A percentile compares a stretch with the other conserved stretches of the same genome.
Conservation (phyloP, 2,329 filamentous ascomycete genomes). For the Endoconidiophora laricicola region DNA sequence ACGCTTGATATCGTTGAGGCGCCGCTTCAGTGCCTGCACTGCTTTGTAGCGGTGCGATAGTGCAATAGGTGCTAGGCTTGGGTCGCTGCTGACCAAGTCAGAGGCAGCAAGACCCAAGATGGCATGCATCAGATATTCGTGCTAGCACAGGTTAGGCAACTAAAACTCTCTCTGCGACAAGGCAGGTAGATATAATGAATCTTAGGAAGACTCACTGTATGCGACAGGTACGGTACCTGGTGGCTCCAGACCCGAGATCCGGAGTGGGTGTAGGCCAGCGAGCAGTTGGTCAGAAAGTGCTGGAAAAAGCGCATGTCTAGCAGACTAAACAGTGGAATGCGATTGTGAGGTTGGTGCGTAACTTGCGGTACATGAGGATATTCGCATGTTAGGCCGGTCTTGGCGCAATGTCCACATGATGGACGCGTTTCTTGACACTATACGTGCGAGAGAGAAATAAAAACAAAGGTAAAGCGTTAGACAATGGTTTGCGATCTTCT, state of each 20-base stretch:
- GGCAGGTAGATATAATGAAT: neutral
- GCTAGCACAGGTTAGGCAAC: conserved; percentile 21
- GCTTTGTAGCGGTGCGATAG: conserved; percentile 50
- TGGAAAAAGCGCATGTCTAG: conserved; percentile 55
- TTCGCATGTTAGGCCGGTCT: conserved; percentile 44
- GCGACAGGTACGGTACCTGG: conserved; percentile 48
- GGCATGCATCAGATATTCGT: conserved; percentile 54
- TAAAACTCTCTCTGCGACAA: neutral
- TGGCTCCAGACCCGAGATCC: conserved; percentile 52
- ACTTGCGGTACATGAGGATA: conserved; percentile 38
- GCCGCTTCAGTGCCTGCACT: conserved; percentile 43
- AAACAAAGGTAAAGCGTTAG: neutral
- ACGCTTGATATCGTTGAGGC: conserved; percentile 28
- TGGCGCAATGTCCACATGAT: conserved; percentile 44
- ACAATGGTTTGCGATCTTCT: neutral
- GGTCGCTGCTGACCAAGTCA: conserved; percentile 37
- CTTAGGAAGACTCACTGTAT: conserved; percentile 33
- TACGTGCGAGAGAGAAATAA: neutral
- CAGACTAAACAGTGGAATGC: conserved; percentile 41
- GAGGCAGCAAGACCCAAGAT: conserved; percentile 53
- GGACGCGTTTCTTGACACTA: conserved; percentile 51
- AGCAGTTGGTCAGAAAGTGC: conserved; percentile 44
- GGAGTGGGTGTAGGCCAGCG: conserved; percentile 47
- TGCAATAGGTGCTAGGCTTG: conserved; percentile 37
- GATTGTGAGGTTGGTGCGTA: conserved; percentile 37